These are phyloP conservation scores for Cryphonectria parasitica DNA, from an alignment of 2,329 filamentous ascomycete genomes.

Conservation along the genomic window DNA sequence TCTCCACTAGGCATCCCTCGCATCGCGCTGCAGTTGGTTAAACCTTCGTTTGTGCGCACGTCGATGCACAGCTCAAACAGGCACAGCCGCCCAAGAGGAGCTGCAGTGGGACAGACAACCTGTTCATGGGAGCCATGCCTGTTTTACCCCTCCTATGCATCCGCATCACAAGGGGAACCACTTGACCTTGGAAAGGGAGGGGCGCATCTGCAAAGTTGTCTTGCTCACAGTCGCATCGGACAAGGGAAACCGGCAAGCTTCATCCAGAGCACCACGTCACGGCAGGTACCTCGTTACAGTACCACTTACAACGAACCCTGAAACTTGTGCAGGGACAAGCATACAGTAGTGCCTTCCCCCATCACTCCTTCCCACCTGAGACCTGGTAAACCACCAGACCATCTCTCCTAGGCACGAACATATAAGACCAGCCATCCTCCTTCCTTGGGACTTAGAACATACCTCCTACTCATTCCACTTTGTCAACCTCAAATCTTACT, in stretches of 20 bases:
- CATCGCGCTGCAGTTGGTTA: slow-evolving; percentile 3
- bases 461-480: background rate
- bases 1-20: background rate
- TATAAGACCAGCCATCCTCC: slow-evolving; percentile 21
- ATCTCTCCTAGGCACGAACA: background rate
- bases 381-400: background rate
- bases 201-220: background rate
- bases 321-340: slow-evolving; percentile 5
- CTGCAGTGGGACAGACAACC: background rate
- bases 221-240: slow-evolving; percentile 1
- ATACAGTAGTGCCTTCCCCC: slow-evolving; percentile 1
- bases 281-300: slow-evolving; percentile 2
- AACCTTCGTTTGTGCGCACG: background rate
- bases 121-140: background rate
- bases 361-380: background rate
- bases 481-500: slow-evolving; percentile 1
- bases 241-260: background rate
- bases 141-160: background rate
- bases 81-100: slow-evolving; percentile 12
- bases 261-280: slow-evolving; percentile 8
- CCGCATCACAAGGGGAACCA: background rate
- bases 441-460: background rate
- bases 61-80: slow-evolving; percentile 12
- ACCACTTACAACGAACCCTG: background rate
- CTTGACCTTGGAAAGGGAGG: slow-evolving; percentile 3